Conservation (phyloP, 2,329 filamentous ascomycete genomes). For the Epichloe coenophiala region DNA sequence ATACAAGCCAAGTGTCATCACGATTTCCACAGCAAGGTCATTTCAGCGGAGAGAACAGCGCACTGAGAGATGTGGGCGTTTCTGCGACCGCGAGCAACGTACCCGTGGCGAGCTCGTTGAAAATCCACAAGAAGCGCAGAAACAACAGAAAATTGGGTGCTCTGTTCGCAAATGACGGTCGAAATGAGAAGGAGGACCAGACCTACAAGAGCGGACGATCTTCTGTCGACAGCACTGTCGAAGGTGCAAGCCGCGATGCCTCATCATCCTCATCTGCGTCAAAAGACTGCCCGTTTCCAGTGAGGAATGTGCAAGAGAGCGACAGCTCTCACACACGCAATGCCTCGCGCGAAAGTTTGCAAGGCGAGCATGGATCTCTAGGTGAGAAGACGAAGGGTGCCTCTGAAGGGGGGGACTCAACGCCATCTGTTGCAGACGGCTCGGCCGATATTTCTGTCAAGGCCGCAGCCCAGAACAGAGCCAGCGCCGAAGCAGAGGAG, state of each 20-base stretch:
- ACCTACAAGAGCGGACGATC: neutral
- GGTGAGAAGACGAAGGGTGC: neutral
- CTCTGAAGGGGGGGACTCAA: neutral
- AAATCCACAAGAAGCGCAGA: neutral
- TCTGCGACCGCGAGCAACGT: neutral
- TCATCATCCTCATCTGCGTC: neutral
- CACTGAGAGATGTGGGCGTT: neutral
- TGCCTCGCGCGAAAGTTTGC: neutral
- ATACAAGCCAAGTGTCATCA: neutral
- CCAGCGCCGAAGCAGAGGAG: neutral
- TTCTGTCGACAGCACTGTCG: neutral
- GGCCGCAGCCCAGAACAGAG: neutral
- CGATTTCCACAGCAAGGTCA: neutral
- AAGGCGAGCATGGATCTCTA: neutral
- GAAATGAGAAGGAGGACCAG: neutral
- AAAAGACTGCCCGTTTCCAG: neutral
- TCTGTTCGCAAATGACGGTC: neutral
- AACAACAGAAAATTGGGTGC: neutral
- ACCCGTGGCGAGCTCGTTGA: neutral
- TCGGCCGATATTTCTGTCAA: neutral
- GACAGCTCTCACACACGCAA: too few species aligned
- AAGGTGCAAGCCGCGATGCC: neutral
- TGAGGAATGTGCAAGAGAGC: too few species aligned
- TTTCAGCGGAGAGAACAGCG: neutral
- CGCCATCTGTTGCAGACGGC: neutral